Conservation (phyloP, 2,329 filamentous ascomycete species). For the Ramichloridium luteum region DNA sequence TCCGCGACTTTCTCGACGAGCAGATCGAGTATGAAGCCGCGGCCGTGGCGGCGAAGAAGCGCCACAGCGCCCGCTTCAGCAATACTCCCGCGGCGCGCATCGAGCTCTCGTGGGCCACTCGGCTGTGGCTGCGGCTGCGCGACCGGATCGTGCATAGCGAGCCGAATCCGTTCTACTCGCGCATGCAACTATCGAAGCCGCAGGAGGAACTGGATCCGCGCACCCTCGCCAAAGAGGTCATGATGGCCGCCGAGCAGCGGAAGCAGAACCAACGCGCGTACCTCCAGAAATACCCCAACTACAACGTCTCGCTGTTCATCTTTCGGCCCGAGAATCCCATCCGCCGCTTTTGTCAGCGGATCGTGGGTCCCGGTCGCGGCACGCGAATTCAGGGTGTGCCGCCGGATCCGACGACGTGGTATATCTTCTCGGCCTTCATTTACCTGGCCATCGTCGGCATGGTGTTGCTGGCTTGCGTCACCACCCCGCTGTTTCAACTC, state of each 20-base stretch:
- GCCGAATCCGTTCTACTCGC: conserved; percentile 91
- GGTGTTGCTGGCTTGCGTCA: conserved; percentile 92
- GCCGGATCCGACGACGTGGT: conserved; percentile 84
- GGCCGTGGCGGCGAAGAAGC: conserved; percentile 9
- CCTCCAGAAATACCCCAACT: conserved; percentile 70
- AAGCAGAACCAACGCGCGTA: conserved; percentile 88
- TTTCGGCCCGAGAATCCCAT: conserved; percentile 70
- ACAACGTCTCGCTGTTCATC: conserved; percentile 84
- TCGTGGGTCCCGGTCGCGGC: conserved; percentile 85
- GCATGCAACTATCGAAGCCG: conserved; percentile 54
- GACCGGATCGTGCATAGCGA: conserved; percentile 40
- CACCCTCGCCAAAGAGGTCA: conserved; percentile 80
- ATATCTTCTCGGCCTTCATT: conserved; percentile 82
- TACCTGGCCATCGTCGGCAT: conserved; percentile 92
- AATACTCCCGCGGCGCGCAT: neutral
- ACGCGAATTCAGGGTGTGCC: conserved; percentile 76
- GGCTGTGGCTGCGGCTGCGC: conserved; percentile 15
- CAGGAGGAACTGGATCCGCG: conserved; percentile 74
- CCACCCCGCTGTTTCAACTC: conserved; percentile 87
- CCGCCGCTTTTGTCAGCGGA: conserved; percentile 69
- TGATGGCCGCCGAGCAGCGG: conserved; percentile 67
- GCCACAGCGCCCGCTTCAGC: conserved; percentile 10
- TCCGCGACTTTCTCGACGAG: conserved; percentile 87
- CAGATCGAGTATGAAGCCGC: conserved; percentile 29
- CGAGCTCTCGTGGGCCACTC: conserved; percentile 9